Base-by-base conservation (phyloP, 1,284 basidiomycete species). In the Golubevia sp. region DNA sequence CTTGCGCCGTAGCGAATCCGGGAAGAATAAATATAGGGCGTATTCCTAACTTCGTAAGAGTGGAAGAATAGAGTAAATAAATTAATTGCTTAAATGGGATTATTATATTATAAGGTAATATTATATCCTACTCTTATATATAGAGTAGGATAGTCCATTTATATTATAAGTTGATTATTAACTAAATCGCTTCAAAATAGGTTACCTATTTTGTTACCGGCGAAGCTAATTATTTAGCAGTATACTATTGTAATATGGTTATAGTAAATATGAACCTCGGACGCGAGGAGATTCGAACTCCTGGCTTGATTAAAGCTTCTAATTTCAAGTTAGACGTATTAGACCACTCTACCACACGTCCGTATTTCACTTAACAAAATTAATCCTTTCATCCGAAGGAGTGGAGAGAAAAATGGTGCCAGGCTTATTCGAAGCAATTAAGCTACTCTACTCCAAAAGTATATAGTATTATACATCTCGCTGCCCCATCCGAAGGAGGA, bases 301-400 rank as follows among this genome's bases (percentile, higher is more conserved):
- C 61, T 67, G 61, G 63, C 61, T 63, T 62, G 52, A 59, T 64
- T 48, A 66, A 63, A 62, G 65, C 63, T 67, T 65, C 63, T 61
- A 67, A 72, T 72, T 67, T 69, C 71, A 68, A 68, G 66, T 65
- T 61, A 58, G 56, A 51, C 58, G 61, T 63, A 68, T 64, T 67
- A 56, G 62, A 67, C 66, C 66, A 64, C 66, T 67, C 63, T 67
- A 59, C 61, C 63, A 67, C 61, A 62, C 61, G 61, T 61, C 66
- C 63, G 57, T 24, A 21, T 49, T 26, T 60, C n/a, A n/a, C n/a
- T n/a, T n/a, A n/a, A n/a, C n/a, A n/a, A n/a, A n/a, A n/a, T n/a
- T n/a, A n/a, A n/a, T 49, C 18, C 20, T 49, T 49, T 49, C 48
- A 18, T 18, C 20, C 48, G 20, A 49, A 18, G 1, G 18, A 49